Conservation (phyloP, 768 basidiomycete genomes). For the Lactarius tabidus region DNA sequence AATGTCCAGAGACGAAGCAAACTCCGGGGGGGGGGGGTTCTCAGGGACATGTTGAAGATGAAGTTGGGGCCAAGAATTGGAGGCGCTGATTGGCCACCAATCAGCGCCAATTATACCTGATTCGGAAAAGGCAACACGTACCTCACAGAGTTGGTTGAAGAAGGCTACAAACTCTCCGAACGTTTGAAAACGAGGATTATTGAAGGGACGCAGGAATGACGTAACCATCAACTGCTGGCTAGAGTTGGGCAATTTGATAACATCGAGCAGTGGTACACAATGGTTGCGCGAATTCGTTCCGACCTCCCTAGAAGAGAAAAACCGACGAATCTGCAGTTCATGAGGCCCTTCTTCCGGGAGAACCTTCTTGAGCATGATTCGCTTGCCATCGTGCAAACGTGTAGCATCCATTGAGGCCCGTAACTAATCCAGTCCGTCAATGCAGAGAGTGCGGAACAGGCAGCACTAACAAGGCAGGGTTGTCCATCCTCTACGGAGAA, state of each 20-base stretch:
- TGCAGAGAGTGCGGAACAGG: not conserved
- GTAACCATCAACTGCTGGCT: slow-evolving; percentile 23
- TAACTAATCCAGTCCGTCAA: not conserved
- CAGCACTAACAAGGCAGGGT: slow-evolving; percentile 3
- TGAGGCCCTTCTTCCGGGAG: not conserved
- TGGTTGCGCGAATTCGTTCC: slow-evolving; percentile 27
- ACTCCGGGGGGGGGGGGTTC: no score
- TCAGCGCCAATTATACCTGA: not conserved
- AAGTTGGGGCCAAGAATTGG: slow-evolving; percentile 29
- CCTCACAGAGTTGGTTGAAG: slow-evolving; percentile 29
- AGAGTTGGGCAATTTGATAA: slow-evolving; percentile 21
- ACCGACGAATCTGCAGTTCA: slow-evolving; percentile 13
- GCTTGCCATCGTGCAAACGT: slow-evolving; percentile 21
- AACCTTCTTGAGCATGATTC: slow-evolving; percentile 27
- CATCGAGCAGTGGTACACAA: slow-evolving; percentile 25
- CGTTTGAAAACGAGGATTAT: slow-evolving; percentile 29
- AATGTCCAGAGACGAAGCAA: not conserved
- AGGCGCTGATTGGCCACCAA: slow-evolving; percentile 21
- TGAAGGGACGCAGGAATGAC: slow-evolving; percentile 25
- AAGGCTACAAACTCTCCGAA: slow-evolving; percentile 30
- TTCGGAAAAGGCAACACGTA: not conserved
- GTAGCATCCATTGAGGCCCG: slow-evolving; percentile 25
- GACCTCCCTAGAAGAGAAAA: slow-evolving; percentile 13
- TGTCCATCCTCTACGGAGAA: slow-evolving; percentile 14
- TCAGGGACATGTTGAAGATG: no score